phyloP scores from a whole-genome alignment of 2,329 filamentous ascomycete genomes.

The Alternaria angustiovoidea region DNA sequence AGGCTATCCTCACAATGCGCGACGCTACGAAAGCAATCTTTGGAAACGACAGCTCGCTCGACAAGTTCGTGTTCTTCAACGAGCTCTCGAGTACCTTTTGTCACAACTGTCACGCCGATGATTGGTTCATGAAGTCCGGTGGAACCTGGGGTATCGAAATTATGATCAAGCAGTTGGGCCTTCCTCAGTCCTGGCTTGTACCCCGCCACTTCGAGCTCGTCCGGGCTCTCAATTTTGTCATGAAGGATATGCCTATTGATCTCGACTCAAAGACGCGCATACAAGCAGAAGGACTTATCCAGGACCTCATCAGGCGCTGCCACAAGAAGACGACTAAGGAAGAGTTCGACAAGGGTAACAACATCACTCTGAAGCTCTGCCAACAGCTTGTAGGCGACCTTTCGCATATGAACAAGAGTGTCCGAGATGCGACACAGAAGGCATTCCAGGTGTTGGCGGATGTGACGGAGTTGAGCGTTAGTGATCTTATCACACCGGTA shows the following conservation, averaged over 20 bases:
- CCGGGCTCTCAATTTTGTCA: slow-evolving; percentile 91
- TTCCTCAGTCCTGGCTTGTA: slow-evolving; percentile 84
- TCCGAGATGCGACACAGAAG: slow-evolving; percentile 84
- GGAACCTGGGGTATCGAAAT: slow-evolving; percentile 90
- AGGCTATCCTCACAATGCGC: slow-evolving; percentile 79
- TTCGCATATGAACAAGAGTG: slow-evolving; percentile 94
- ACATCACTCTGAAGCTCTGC: slow-evolving; percentile 77
- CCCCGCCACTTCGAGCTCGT: slow-evolving; percentile 87
- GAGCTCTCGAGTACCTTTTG: slow-evolving; percentile 85
- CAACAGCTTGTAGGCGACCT: slow-evolving; percentile 87
- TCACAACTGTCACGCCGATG: slow-evolving; percentile 95
- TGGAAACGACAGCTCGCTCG: slow-evolving; percentile 74
- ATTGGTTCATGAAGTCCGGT: slow-evolving; percentile 98
- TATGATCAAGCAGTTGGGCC: slow-evolving; percentile 81
- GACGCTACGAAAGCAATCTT: slow-evolving; percentile 81
- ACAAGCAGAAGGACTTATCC: slow-evolving; percentile 82
- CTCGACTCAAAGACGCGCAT: slow-evolving; percentile 87
- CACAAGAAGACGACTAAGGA: slow-evolving; percentile 82
- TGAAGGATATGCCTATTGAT: slow-evolving; percentile 97
- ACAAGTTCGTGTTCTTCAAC: slow-evolving; percentile 82
- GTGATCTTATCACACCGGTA: slow-evolving; percentile 87
- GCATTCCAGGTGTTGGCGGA: slow-evolving; percentile 83
- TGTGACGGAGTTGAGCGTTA: slow-evolving; percentile 78
- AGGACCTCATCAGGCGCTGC: slow-evolving; percentile 79
- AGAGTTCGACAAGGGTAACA: slow-evolving; percentile 73